phyloP scores from a whole-genome alignment of 768 basidiomycete genomes.

The Boletus tomentosulus region DNA sequence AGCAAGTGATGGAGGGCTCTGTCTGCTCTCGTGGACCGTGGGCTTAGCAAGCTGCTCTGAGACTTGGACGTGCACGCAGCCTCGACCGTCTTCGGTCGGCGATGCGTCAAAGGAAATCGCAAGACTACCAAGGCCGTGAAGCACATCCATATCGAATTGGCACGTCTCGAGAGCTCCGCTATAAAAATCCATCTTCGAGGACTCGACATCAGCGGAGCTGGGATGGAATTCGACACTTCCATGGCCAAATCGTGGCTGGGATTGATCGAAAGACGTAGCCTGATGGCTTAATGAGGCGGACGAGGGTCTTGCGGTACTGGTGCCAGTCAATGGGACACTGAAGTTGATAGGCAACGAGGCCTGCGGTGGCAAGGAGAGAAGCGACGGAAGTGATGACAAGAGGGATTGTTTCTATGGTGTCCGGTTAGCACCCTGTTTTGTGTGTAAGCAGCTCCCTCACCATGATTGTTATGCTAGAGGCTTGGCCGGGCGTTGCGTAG shows the following conservation, averaged over 20 bases:
- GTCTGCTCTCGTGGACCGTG: conserved; percentile 12
- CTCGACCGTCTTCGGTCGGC: conserved; percentile 62
- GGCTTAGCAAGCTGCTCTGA: conserved; percentile 35
- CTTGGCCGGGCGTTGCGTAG: conserved; percentile 37
- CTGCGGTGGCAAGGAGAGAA: conserved; percentile 65
- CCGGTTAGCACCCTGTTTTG: conserved; percentile 13
- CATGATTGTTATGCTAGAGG: conserved; percentile 68
- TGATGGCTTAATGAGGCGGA: conserved; percentile 40
- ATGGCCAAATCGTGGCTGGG: conserved; percentile 44
- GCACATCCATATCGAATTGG: conserved; percentile 47
- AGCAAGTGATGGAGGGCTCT: conserved; percentile 18
- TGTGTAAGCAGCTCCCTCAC: conserved; percentile 33
- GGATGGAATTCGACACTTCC: conserved; percentile 44
- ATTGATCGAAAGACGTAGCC: conserved; percentile 44
- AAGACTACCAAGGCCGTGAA: conserved; percentile 48
- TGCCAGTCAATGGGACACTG: conserved; percentile 45
- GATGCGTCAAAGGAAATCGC: conserved; percentile 72
- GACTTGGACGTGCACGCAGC: conserved; percentile 70
- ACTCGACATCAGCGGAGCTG: conserved; percentile 37
- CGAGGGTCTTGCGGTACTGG: conserved; percentile 35
- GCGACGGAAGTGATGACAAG: conserved; percentile 70
- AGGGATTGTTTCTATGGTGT: conserved; percentile 53
- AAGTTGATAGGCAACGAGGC: conserved; percentile 52
- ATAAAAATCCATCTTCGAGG: conserved; percentile 27
- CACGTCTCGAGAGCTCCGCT: conserved; percentile 42